Conservation (phyloP, 805 yeast genomes). For the Saccharomycopsis oosterbeekiorum region DNA sequence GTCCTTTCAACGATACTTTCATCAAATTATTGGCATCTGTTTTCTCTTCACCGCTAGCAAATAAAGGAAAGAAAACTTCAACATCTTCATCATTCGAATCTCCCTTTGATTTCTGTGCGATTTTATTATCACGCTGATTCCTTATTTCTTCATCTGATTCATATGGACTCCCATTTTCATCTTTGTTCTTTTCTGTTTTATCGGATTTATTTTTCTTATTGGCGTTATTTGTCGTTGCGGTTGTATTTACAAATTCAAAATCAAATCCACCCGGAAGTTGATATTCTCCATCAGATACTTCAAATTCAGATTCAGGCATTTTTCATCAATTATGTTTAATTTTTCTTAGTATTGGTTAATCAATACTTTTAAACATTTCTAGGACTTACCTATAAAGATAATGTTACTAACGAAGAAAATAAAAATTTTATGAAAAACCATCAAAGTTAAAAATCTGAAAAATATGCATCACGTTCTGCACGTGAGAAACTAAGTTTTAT, state of each 20-base stretch:
- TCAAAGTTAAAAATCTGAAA: no score
- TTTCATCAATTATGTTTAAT: background rate
- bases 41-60: conserved; percentile 1
- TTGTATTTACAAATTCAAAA: conserved; percentile 17
- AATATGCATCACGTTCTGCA: no score
- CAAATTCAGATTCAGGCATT: background rate
- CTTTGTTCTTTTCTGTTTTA: background rate
- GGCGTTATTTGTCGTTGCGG: background rate
- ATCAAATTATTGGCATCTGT: background rate
- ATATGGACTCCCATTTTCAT: background rate
- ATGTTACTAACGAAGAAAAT: no score
- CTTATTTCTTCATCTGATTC: background rate
- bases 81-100: background rate
- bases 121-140: background rate
- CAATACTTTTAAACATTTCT: no score
- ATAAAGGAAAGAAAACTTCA: conserved; percentile 16
- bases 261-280: conserved; percentile 13
- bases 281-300: conserved; percentile 8
- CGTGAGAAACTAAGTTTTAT: no score
- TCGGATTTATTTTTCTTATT: background rate
- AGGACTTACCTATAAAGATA: background rate
- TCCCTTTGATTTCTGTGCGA: background rate
- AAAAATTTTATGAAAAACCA: no score
- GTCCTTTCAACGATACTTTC: conserved; percentile 14
- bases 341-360: no score